Percentiles rank a stretch among this genome's conserved stretches.
phyloP scores from a whole-genome alignment of 1,139 yeast species.

The Meyerozyma carpophila region DNA sequence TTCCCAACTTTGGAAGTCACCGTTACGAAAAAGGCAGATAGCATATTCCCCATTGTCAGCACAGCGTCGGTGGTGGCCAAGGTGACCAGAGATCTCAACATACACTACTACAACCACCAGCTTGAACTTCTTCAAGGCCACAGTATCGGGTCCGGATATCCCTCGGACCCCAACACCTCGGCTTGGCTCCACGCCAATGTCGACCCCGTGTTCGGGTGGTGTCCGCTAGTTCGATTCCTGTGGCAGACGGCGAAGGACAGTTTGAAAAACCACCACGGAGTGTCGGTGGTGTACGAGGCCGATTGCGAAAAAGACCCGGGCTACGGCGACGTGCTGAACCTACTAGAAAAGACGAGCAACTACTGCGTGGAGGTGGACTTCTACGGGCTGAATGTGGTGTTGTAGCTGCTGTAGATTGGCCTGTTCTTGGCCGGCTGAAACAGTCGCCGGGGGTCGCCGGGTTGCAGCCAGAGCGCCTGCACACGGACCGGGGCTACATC shows the following conservation, averaged over 20 bases:
- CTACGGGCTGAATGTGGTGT: conserved; percentile 5
- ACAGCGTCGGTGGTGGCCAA: conserved; percentile 97
- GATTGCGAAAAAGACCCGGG: conserved; percentile 25
- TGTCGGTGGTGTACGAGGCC: conserved; percentile 36
- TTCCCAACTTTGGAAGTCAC: conserved; percentile 73
- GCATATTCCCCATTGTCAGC: conserved; percentile 88
- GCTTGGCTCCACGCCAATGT: conserved; percentile 60
- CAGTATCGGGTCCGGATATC: conserved; percentile 85
- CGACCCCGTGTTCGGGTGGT: conserved; percentile 86
- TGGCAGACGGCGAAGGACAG: conserved; percentile 92
- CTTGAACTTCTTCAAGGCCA: conserved; percentile 19
- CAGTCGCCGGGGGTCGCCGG: not conserved
- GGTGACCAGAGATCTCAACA: conserved; percentile 80
- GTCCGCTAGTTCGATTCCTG: conserved; percentile 71
- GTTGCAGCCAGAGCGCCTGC: not conserved
- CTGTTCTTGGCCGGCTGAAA: too few species aligned
- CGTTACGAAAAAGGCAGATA: conserved; percentile 95
- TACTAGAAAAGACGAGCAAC: conserved; percentile 13
- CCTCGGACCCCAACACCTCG: conserved; percentile 83
- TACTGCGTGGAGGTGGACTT: not conserved
- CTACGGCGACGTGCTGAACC: conserved; percentile 26
- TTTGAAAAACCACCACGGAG: conserved; percentile 48
- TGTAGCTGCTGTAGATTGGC: too few species aligned
- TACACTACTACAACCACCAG: conserved; percentile 31
- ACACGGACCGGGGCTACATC: conserved; percentile 13